These are phyloP conservation scores for Tremella mesenterica DNA, from an alignment of 768 basidiomycete species.

Conservation along the genomic window DNA sequence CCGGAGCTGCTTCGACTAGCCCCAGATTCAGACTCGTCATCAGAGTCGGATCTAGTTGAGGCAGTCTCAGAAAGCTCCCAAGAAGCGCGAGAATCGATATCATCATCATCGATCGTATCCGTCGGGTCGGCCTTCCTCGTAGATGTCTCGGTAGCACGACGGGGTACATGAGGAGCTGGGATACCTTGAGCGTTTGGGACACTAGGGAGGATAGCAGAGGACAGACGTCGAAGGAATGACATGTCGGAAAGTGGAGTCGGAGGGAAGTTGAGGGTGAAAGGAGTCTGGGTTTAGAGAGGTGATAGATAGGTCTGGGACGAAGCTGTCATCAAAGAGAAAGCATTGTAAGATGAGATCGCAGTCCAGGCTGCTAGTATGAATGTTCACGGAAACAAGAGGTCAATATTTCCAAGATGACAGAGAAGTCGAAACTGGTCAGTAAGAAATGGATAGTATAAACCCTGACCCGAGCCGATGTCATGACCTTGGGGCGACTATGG, in stretches of 20 bases:
- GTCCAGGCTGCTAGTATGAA: too few relatives aligned
- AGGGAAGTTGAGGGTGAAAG: neutral
- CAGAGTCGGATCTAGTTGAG: conserved; percentile 13
- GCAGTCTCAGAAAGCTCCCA: conserved; percentile 35
- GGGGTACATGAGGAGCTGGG: conserved; percentile 24
- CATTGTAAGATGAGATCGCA: too few relatives aligned
- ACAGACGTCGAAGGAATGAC: conserved; percentile 38
- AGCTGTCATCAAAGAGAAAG: too few relatives aligned
- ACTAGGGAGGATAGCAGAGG: conserved; percentile 24
- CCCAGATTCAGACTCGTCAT: conserved; percentile 7
- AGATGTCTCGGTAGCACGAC: conserved; percentile 29
- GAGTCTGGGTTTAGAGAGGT: neutral
- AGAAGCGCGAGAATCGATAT: conserved; percentile 23
- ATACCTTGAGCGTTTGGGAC: conserved; percentile 19
- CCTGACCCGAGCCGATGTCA: too few relatives aligned
- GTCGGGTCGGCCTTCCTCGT: conserved; percentile 4
- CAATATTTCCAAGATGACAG: too few relatives aligned
- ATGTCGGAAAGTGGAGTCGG: conserved; percentile 8
- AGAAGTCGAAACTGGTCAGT: too few relatives aligned
- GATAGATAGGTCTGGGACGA: too few relatives aligned
- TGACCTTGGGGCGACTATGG: too few relatives aligned
- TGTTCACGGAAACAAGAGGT: too few relatives aligned
- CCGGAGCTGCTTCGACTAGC: conserved; percentile 9
- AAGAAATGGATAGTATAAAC: too few relatives aligned
- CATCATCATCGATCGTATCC: conserved; percentile 18